A percentile compares a stretch with the other conserved stretches of the same genome.
Conservation (phyloP, 106 monocot genomes). For the Dioscorea zingiberensis region DNA sequence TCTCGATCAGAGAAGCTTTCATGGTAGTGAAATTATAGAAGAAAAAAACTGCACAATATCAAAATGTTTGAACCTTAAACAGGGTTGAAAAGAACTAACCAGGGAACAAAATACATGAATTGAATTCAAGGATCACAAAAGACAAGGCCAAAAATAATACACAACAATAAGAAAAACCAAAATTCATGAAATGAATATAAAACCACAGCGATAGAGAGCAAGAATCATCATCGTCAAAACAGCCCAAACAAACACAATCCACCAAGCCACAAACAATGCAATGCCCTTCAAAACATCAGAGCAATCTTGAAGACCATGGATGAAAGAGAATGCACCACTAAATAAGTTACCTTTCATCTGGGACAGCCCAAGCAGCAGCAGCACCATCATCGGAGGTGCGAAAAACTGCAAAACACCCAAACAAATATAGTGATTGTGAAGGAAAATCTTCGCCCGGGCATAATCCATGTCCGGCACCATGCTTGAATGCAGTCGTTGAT, state of each 20-base stretch:
- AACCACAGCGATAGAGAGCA: slow-evolving; percentile 44
- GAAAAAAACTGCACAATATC: no score
- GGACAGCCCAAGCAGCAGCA: slow-evolving; percentile 55
- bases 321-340: slow-evolving; percentile 11
- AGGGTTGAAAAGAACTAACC: no score
- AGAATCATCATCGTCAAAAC: slow-evolving; percentile 44
- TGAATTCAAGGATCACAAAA: no score
- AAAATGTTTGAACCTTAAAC: no score
- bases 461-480: slow-evolving; percentile 60
- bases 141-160: no score
- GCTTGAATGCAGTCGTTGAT: slow-evolving; percentile 71
- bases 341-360: slow-evolving; percentile 57
- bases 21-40: no score
- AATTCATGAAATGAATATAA: slow-evolving; percentile 54
- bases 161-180: no score
- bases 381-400: slow-evolving; percentile 49
- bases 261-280: slow-evolving; percentile 82
- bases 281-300: slow-evolving; percentile 60
- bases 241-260: slow-evolving; percentile 59
- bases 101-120: no score
- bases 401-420: slow-evolving; percentile 64
- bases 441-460: slow-evolving; percentile 83
- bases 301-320: slow-evolving; percentile 5
- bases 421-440: slow-evolving; percentile 75
- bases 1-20: no score